Conservation (phyloP, 2,329 filamentous ascomycete species). For the Diplodia scrobiculata region DNA sequence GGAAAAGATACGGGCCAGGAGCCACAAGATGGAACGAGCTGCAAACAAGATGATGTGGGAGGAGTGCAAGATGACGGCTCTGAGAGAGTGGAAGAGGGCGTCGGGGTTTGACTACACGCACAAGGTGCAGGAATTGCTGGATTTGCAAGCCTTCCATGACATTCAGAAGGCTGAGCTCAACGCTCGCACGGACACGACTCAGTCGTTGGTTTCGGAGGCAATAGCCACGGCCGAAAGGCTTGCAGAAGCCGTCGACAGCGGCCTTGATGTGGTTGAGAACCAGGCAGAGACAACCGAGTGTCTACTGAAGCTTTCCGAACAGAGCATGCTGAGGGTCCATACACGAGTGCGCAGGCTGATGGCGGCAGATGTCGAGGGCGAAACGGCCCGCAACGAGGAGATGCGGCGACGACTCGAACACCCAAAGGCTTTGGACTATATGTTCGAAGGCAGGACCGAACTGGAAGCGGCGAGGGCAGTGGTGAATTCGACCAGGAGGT, state of each 20-base stretch:
- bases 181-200: neutral
- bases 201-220: neutral
- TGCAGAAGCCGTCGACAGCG: neutral
- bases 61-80: neutral
- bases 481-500: neutral
- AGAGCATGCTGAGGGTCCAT: conserved; percentile 4
- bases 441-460: conserved; percentile 70
- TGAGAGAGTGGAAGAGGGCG: neutral
- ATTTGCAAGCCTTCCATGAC: conserved; percentile 1
- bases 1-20: neutral
- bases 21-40: neutral
- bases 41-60: conserved; percentile 2
- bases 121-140: neutral
- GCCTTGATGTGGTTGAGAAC: neutral
- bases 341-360: neutral
- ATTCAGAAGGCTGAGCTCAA: conserved; percentile 6
- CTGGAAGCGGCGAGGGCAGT: conserved; percentile 59
- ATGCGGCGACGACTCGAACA: neutral
- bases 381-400: neutral
- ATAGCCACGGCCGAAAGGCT: neutral
- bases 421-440: conserved; percentile 1
- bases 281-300: neutral
- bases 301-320: neutral
- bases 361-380: conserved; percentile 9
- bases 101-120: neutral